Evolutionary conservation across 441 rosid genomes (phyloP).

Genomic region (Gossypium schwendimanii): DNA sequence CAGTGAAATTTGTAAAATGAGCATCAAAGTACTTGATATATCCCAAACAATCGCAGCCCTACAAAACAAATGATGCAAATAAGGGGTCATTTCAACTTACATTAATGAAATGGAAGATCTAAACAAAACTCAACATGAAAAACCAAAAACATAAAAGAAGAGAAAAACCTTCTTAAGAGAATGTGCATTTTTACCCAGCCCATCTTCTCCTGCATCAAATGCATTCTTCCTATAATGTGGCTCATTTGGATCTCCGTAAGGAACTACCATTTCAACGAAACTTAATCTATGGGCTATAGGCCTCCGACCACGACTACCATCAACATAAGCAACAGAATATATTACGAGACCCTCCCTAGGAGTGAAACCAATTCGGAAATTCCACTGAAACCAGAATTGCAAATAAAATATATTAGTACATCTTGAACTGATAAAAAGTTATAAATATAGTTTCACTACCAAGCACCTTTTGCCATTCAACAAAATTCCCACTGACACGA

Average conservation of each 20-base stretch:
- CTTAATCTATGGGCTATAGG: constrained; percentile 42
- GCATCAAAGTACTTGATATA: constrained; percentile 45
- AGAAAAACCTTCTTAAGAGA: constrained; percentile 37
- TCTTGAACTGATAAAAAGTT: background rate
- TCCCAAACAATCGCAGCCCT: constrained; percentile 50
- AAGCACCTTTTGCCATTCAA: constrained; percentile 45
- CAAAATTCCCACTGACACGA: constrained; percentile 37
- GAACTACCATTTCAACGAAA: constrained; percentile 49
- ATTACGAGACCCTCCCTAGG: constrained; percentile 41
- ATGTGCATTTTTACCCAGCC: constrained; percentile 45
- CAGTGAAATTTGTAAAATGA: constrained; percentile 42
- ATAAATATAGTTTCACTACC: background rate
- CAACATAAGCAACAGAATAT: constrained; percentile 39
- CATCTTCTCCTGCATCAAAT: constrained; percentile 50
- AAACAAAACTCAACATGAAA: background rate
- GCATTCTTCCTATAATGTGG: constrained; percentile 49
- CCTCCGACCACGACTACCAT: constrained; percentile 42
- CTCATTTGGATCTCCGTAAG: constrained; percentile 48
- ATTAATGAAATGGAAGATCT: background rate
- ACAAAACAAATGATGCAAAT: constrained; percentile 9
- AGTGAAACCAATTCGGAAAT: constrained; percentile 41
- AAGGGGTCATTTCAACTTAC: background rate
- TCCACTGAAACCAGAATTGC: constrained; percentile 34
- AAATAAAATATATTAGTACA: background rate
- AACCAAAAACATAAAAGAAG: background rate